Evolutionary conservation across 2,329 filamentous ascomycete genomes (phyloP).

Genomic region (Neonectria neomacrospora): DNA sequence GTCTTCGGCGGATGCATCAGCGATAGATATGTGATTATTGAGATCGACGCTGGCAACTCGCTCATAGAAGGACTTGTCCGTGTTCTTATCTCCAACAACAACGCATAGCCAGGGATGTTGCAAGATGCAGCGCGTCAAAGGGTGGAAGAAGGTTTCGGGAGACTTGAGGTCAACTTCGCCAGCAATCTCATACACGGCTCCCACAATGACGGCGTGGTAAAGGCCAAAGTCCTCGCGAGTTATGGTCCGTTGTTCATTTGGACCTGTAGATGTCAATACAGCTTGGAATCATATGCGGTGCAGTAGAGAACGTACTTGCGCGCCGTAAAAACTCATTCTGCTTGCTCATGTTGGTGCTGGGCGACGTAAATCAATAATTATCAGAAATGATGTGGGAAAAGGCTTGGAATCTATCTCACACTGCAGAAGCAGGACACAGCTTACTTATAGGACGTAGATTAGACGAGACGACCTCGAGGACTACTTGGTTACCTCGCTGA

Average conservation of each 20-base stretch:
- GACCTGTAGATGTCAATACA: constrained; percentile 24
- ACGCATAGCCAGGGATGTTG: constrained; percentile 38
- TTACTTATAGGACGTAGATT: neutral
- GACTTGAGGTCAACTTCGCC: constrained; percentile 14
- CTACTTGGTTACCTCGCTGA: neutral
- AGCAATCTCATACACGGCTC: constrained; percentile 34
- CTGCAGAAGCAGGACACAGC: no score
- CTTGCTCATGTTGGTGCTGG: constrained; percentile 14
- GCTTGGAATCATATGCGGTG: no score
- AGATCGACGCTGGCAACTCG: constrained; percentile 32
- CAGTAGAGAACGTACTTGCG: constrained; percentile 25
- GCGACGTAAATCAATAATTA: neutral
- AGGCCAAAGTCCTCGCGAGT: constrained; percentile 37
- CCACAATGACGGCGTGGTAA: constrained; percentile 39
- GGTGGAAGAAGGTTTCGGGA: constrained; percentile 26
- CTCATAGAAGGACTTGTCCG: constrained; percentile 38
- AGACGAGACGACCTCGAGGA: no score
- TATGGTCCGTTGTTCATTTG: constrained; percentile 39
- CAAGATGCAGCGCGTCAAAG: constrained; percentile 34
- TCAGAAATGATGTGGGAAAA: neutral
- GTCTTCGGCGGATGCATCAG: neutral
- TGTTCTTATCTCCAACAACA: constrained; percentile 31
- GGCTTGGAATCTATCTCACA: no score
- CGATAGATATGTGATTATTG: constrained; percentile 33
- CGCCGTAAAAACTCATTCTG: constrained; percentile 30